Base-by-base conservation (phyloP, 345 rosid species). In the Euphorbia tirucalli region DNA sequence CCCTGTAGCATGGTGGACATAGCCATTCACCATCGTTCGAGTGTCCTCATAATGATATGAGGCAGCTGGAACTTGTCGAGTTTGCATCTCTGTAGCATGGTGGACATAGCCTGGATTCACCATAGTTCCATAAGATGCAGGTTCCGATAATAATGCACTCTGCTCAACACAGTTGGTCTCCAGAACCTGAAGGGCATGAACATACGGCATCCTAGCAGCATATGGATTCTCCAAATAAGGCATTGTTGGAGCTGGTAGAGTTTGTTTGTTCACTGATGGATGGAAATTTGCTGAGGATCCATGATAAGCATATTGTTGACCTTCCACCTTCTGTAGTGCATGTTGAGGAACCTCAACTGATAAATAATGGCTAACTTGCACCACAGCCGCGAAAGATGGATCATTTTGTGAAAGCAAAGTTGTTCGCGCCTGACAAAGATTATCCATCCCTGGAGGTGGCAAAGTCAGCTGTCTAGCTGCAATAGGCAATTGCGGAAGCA, bases 61-160 rank as follows among this genome's bases (percentile, higher is more conserved):
- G 32, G 78, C 70, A 52, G 65, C 50, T 50, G 78, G 55, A 57
- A 41, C 72, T 44, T 78, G 64, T 32, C 44, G 58, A 61, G 56
- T 61, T 64, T 55, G 78, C 30, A 57, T 48, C 52, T 65, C 78
- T 30, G 72, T 71, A 35, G 68, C 27, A 30, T 78, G 83, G 74
- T 71, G 71, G 31, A 72, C 37, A 65, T 73, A 71, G 61, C 52
- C 71, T 13, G 63, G 18, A 27, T 60, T 46, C 28, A 9, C 11
- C 50, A 15, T 66, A 63, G 74, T 56, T 75, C 68, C 79, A 67
- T 75, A 69, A 74, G 77, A 75, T 73, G 52, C 63, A 64, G 67
- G 74, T n/a, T 75, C 78, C 8, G 28, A 35, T 44, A 73, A 69
- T 65, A 69, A 44, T 65, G 70, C 54, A 21, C 48, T 22, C 25